A percentile compares a stretch with the other conserved stretches of the same genome.
Conservation (phyloP, 2,329 filamentous ascomycete species). For the Claviceps africana region DNA sequence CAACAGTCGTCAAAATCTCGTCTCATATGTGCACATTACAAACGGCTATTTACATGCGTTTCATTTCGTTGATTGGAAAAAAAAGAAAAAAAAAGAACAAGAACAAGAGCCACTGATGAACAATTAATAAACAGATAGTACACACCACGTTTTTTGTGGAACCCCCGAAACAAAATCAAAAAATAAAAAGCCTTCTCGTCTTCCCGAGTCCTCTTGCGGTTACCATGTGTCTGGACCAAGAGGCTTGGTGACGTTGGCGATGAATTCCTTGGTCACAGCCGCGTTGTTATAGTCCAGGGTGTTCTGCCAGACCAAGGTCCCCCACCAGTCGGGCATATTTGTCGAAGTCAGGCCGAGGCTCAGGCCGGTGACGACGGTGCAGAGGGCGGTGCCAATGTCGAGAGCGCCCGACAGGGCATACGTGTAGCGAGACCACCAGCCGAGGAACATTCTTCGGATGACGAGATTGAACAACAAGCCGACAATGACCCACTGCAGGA, state of each 20-base stretch:
- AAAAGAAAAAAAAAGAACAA: too few relatives aligned
- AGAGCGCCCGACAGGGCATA: conserved; percentile 45
- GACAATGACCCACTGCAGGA: conserved; percentile 40
- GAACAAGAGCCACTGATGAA: too few relatives aligned
- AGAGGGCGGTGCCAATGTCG: conserved; percentile 44
- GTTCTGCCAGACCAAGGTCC: conserved; percentile 14
- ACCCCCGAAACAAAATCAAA: neutral
- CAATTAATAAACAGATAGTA: too few relatives aligned
- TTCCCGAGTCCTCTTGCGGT: neutral
- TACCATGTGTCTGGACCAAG: conserved; percentile 17
- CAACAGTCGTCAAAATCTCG: too few relatives aligned
- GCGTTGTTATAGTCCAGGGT: conserved; percentile 18
- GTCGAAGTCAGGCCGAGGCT: conserved; percentile 31
- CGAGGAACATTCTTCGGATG: conserved; percentile 33
- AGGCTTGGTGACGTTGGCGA: conserved; percentile 13
- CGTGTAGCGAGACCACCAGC: conserved; percentile 46
- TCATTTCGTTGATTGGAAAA: too few relatives aligned
- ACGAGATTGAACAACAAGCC: conserved; percentile 41
- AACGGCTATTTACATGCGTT: too few relatives aligned
- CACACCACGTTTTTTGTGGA: neutral
- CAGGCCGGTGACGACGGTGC: conserved; percentile 37
- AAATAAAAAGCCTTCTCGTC: neutral
- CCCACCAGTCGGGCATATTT: conserved; percentile 36
- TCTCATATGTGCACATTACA: too few relatives aligned
- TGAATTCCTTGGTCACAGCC: conserved; percentile 16